phyloP scores from a whole-genome alignment of 2,329 filamentous ascomycete genomes.

The Daldinia sp. region DNA sequence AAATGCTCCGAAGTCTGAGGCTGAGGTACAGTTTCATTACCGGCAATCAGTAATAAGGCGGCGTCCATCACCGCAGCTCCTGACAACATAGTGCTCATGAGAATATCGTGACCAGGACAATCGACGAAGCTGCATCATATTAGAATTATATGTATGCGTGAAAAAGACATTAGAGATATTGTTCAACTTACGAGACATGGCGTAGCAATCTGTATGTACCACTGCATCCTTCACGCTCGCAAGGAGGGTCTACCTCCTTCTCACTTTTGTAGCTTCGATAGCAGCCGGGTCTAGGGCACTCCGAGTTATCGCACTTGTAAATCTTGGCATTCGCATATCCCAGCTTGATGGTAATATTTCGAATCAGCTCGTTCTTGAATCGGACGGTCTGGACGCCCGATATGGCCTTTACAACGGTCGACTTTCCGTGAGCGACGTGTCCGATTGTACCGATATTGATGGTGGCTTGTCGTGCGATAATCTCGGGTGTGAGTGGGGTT shows the following conservation, averaged over 20 bases:
- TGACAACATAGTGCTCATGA: constrained; percentile 99
- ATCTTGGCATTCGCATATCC: constrained; percentile 99
- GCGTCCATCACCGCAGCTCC: constrained; percentile 99
- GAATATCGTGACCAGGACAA: constrained; percentile 99
- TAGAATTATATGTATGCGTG: constrained; percentile 10
- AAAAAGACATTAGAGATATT: neutral
- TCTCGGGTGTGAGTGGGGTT: constrained; percentile 89
- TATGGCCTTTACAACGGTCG: constrained; percentile 98
- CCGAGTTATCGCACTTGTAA: constrained; percentile 94
- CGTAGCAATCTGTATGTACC: constrained; percentile 88
- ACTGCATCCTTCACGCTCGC: constrained; percentile 89
- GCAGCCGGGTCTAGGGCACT: constrained; percentile 93
- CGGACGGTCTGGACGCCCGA: constrained; percentile 98
- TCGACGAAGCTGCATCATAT: constrained; percentile 79
- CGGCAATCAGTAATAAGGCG: constrained; percentile 92
- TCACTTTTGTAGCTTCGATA: constrained; percentile 98
- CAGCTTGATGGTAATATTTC: constrained; percentile 99
- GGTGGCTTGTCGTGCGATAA: constrained; percentile 96
- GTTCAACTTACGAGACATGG: constrained; percentile 82
- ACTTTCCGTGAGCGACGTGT: constrained; percentile 98
- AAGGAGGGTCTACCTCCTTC: constrained; percentile 96
- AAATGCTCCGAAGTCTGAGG: constrained; percentile 98
- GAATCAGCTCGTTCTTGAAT: constrained; percentile 99
- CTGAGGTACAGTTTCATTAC: constrained; percentile 98
- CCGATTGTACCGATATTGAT: constrained; percentile 99